Base-by-base conservation (phyloP, 768 basidiomycete species). In the Tricholoma flavovirens region DNA sequence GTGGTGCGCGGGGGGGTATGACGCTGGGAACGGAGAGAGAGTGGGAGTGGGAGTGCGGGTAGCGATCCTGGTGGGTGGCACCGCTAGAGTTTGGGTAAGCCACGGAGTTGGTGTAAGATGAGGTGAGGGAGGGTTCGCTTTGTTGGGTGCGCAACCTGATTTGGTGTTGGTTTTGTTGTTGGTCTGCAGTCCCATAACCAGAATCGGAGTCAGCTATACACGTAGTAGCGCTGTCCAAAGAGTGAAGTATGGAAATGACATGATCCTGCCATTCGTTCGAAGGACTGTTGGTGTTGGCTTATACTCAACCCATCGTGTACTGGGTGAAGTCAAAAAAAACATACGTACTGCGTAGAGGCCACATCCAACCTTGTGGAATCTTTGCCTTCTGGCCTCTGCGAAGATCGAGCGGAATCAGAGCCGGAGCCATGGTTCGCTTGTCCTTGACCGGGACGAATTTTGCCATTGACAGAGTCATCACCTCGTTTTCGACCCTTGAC, bases 191-290 rank as follows among this genome's bases (percentile, higher is more conserved):
- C 4, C 38, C 6, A 19, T 40, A 40, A 6, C 9, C 38, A 19
- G 38, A 36, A 14, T 36, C 35, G 12, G 17, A n/a, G 38, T 40
- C 38, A 15, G 24, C 24, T 8, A 14, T 36, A 36, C 15, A 12
- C 1, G 15, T 9, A 8, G 19, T 5, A 11, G 40, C 7, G 33
- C 38, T 52, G 4, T 35, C 48, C 12, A 32, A 53, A 40, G 35
- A 62, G 19, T 66, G 67, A 36, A 77, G 70, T 71, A 77, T 77
- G 22, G 69, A 61, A 4, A 72, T 71, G 3, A 92, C 84, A 45
- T 75, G 74, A 62, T 89, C 88, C 68, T 92, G 90, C 90, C 90
- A 92, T 69, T 92, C 88, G 59, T 84, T 85, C 21, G 88, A 87
- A 15, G 89, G 88, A 60, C 88, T 90, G 56, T 33, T 54, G n/a